Percentiles rank a stretch among this genome's conserved stretches.
These are phyloP conservation scores for Tolypocladium paradoxum DNA, from an alignment of 2,329 filamentous ascomycete species.

Conservation along the genomic window DNA sequence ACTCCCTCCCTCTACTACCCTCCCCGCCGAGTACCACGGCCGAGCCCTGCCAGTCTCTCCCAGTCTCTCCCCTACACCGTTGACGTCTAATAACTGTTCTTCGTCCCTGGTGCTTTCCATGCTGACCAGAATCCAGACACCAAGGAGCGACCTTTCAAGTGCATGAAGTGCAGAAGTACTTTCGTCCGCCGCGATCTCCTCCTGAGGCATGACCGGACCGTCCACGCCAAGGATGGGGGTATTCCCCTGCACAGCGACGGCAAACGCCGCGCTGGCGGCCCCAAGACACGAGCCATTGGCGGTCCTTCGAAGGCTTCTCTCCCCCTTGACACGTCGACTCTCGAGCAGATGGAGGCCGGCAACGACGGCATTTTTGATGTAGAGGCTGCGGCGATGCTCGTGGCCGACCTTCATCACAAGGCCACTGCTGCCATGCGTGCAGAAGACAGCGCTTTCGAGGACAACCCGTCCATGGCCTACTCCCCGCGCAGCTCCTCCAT, in stretches of 20 bases:
- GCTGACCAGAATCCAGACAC: slow-evolving; percentile 54
- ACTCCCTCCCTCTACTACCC: neutral
- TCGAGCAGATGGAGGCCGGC: slow-evolving; percentile 88
- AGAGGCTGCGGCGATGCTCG: slow-evolving; percentile 95
- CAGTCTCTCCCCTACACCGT: neutral
- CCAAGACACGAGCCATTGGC: slow-evolving; percentile 54
- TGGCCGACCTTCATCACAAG: slow-evolving; percentile 97
- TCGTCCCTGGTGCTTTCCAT: neutral
- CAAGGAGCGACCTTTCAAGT: slow-evolving; percentile 98
- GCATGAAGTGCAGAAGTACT: slow-evolving; percentile 93
- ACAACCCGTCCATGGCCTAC: slow-evolving; percentile 55
- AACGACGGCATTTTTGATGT: slow-evolving; percentile 89
- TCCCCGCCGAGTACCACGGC: neutral
- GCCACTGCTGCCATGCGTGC: slow-evolving; percentile 60
- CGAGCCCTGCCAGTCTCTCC: too few species aligned
- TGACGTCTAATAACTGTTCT: neutral
- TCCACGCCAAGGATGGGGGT: slow-evolving; percentile 96
- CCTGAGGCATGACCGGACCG: slow-evolving; percentile 92
- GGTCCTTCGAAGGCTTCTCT: slow-evolving; percentile 67
- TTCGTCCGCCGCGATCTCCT: slow-evolving; percentile 96
- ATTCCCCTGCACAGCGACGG: slow-evolving; percentile 88
- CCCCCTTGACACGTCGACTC: slow-evolving; percentile 68
- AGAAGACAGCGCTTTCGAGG: slow-evolving; percentile 45
- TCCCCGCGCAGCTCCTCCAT: slow-evolving; percentile 60
- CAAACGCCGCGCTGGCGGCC: slow-evolving; percentile 66